phyloP scores from a whole-genome alignment of 805 yeast species.

The Komagataella kurtzmanii region DNA sequence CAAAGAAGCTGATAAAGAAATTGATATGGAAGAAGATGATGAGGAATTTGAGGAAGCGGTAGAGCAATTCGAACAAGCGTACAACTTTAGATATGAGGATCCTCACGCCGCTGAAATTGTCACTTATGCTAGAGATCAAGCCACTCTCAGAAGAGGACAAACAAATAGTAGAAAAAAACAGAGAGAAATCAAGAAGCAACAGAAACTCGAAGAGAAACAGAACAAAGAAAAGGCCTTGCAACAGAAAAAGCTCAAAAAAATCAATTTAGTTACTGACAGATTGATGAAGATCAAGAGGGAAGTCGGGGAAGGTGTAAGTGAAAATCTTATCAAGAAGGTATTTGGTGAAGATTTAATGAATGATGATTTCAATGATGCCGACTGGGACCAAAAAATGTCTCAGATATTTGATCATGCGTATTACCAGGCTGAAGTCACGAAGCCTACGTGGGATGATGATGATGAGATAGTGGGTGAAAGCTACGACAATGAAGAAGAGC shows the following conservation, averaged over 20 bases:
- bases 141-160: constrained; percentile 75
- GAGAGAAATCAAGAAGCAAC: constrained; percentile 58
- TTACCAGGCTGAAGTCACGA: constrained; percentile 39
- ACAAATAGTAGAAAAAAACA: constrained; percentile 66
- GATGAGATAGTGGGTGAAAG: constrained; percentile 36
- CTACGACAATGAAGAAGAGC: constrained; percentile 25
- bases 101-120: constrained; percentile 83
- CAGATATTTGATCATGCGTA: constrained; percentile 78
- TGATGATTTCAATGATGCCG: constrained; percentile 80
- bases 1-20: constrained; percentile 41
- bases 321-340: constrained; percentile 45
- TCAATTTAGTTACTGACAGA: constrained; percentile 66
- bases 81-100: constrained; percentile 91
- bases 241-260: constrained; percentile 62
- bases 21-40: constrained; percentile 45
- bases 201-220: constrained; percentile 33
- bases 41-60: constrained; percentile 88
- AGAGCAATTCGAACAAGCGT: constrained; percentile 82
- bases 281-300: constrained; percentile 51
- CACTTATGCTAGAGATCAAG: constrained; percentile 89
- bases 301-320: constrained; percentile 50
- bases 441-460: constrained; percentile 58
- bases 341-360: constrained; percentile 68
- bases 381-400: constrained; percentile 82
- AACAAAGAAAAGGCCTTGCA: constrained; percentile 48